phyloP scores from a whole-genome alignment of 129 eudicot species.

The Centella asiatica region DNA sequence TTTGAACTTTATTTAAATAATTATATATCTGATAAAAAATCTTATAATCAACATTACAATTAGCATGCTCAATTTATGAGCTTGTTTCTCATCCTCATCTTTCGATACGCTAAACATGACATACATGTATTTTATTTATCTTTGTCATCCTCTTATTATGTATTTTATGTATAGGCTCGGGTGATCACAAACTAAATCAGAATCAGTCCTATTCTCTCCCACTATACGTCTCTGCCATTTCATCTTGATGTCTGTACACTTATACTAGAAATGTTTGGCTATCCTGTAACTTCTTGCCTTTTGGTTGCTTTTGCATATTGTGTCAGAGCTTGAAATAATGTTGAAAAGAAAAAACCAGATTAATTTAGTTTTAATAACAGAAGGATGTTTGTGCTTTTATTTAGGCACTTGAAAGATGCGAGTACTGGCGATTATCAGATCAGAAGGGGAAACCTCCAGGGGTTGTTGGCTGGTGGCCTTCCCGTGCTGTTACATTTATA shows the following conservation, averaged over 20 bases:
- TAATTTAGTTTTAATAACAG: not conserved
- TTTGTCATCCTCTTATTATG: not conserved
- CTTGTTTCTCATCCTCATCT: not conserved
- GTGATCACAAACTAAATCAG: not conserved
- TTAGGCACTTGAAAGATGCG: conserved; percentile 89
- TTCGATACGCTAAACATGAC: not conserved
- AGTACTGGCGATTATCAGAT: conserved; percentile 92
- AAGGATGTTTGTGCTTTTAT: not conserved
- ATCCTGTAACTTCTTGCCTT: not conserved
- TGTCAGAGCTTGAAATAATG: not conserved
- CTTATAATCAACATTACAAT: too few relatives aligned
- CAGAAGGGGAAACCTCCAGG: conserved; percentile 94
- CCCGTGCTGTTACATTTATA: conserved; percentile 97
- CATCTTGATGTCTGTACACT: too few relatives aligned
- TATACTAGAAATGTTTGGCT: not conserved
- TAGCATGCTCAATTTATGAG: not conserved
- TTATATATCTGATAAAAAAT: too few relatives aligned
- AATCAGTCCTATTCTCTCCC: not conserved
- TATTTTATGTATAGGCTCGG: not conserved
- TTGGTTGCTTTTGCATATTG: not conserved
- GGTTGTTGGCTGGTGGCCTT: conserved; percentile 99
- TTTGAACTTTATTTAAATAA: not conserved
- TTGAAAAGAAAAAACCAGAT: not conserved
- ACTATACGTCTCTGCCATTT: not conserved
- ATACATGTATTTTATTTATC: not conserved